Evolutionary conservation across 2,329 filamentous ascomycete species (phyloP).

Genomic region (Chaetomiaceae sp.): DNA sequence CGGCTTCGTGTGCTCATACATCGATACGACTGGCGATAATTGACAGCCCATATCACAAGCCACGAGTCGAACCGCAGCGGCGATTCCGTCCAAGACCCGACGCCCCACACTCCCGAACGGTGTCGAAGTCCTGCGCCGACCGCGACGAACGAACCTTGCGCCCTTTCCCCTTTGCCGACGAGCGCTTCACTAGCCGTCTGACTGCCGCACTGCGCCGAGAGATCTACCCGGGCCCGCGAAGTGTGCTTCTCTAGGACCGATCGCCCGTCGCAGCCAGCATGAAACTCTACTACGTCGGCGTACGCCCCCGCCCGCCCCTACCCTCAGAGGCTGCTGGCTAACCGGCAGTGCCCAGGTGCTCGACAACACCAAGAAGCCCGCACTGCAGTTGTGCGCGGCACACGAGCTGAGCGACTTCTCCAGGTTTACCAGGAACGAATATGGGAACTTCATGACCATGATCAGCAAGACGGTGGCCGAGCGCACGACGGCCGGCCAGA

Average conservation of each 20-base stretch:
- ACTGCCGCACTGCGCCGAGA: background rate
- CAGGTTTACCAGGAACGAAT: slow-evolving; percentile 35
- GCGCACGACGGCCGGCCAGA: slow-evolving; percentile 68
- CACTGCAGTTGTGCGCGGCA: slow-evolving; percentile 22
- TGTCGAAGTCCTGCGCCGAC: slow-evolving; percentile 10
- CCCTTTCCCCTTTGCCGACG: background rate
- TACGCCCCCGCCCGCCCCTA: slow-evolving; percentile 40
- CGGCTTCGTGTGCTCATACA: no score
- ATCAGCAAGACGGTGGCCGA: slow-evolving; percentile 85
- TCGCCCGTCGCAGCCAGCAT: slow-evolving; percentile 48
- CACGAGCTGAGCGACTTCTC: slow-evolving; percentile 27
- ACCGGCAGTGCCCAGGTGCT: slow-evolving; percentile 16
- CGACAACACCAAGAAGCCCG: slow-evolving; percentile 23
- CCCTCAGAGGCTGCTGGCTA: slow-evolving; percentile 7
- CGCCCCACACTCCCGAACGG: slow-evolving; percentile 15
- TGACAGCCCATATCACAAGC: background rate
- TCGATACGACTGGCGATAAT: no score
- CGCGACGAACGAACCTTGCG: slow-evolving; percentile 2
- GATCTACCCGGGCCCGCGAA: background rate
- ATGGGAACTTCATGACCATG: slow-evolving; percentile 68
- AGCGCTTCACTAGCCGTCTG: slow-evolving; percentile 2
- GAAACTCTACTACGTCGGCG: slow-evolving; percentile 85
- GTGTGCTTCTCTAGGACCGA: background rate
- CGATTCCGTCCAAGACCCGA: background rate
- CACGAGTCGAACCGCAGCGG: background rate